Percentiles rank a stretch among this genome's conserved stretches.
Evolutionary conservation across 2,329 filamentous ascomycete genomes (phyloP).

Genomic region (Nemania sp.): DNA sequence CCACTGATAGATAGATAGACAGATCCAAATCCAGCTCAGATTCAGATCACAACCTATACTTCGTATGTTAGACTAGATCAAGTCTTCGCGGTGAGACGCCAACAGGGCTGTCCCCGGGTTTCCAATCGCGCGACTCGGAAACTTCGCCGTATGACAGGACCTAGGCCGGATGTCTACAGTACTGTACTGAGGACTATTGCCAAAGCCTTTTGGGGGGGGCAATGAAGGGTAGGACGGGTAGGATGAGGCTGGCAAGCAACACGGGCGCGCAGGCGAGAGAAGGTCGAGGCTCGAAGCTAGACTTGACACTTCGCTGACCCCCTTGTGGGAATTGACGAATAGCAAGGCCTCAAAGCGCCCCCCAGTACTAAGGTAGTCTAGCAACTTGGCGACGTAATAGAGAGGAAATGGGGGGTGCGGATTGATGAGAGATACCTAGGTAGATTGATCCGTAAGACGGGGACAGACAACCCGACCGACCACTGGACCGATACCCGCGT

Average conservation of each 20-base stretch:
- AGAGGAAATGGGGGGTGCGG: conserved; percentile 27
- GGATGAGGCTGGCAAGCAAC: conserved; percentile 16
- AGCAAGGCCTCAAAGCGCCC: conserved; percentile 9
- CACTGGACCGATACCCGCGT: conserved; percentile 5
- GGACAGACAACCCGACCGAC: conserved; percentile 24
- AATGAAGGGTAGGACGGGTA: conserved; percentile 16
- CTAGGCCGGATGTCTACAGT: conserved; percentile 10
- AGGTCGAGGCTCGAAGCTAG: conserved; percentile 19
- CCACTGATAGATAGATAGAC: conserved; percentile 1
- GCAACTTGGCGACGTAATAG: conserved; percentile 22
- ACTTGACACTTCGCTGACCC: conserved; percentile 15
- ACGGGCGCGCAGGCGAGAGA: not conserved
- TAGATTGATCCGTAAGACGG: conserved; percentile 21
- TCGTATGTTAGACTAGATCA: not conserved
- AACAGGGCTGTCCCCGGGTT: conserved; percentile 19
- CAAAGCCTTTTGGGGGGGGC: conserved; percentile 8
- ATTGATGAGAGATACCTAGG: not conserved
- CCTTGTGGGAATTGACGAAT: conserved; percentile 24
- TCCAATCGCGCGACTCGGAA: conserved; percentile 21
- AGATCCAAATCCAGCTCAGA: conserved; percentile 4
- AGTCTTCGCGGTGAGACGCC: conserved; percentile 19
- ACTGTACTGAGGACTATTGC: not conserved
- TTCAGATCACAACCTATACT: conserved; percentile 6
- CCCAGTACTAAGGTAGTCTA: conserved; percentile 12
- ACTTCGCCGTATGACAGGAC: conserved; percentile 20